A percentile compares a stretch with the other conserved stretches of the same genome.
phyloP scores from a whole-genome alignment of 768 basidiomycete genomes.

The Collybiopsis confluens region DNA sequence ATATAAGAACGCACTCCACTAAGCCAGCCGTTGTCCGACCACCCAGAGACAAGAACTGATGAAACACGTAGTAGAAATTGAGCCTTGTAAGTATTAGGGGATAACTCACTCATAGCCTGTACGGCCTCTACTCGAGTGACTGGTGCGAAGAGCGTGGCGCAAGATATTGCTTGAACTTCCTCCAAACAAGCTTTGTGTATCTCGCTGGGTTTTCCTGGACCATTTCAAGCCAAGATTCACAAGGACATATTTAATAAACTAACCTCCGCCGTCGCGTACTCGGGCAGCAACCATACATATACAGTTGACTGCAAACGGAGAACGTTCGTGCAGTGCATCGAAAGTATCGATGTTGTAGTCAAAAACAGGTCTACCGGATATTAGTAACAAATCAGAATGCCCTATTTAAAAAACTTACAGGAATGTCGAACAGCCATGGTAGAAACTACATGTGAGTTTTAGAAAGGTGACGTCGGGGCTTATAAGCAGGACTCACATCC shows the following conservation, averaged over 20 bases:
- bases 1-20: slow-evolving; percentile 41
- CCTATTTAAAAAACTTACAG: slow-evolving; percentile 26
- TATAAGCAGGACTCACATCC: slow-evolving; percentile 53
- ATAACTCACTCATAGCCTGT: slow-evolving; percentile 82
- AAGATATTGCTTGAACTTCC: slow-evolving; percentile 82
- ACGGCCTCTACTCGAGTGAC: slow-evolving; percentile 84
- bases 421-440: slow-evolving; percentile 89
- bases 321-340: slow-evolving; percentile 80
- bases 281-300: slow-evolving; percentile 93
- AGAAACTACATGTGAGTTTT: slow-evolving; percentile 55
- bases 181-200: slow-evolving; percentile 68
- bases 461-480: slow-evolving; percentile 10
- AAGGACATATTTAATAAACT: slow-evolving; percentile 14
- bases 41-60: slow-evolving; percentile 84
- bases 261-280: slow-evolving; percentile 87
- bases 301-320: slow-evolving; percentile 88
- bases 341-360: slow-evolving; percentile 81
- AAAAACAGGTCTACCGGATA: slow-evolving; percentile 61
- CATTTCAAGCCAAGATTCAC: slow-evolving; percentile 6
- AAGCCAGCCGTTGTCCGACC: slow-evolving; percentile 95
- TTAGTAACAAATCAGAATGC: slow-evolving; percentile 15
- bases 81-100: neutral
- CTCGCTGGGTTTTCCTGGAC: slow-evolving; percentile 68
- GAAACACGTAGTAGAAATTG: neutral
- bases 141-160: slow-evolving; percentile 83